These are phyloP conservation scores for Parafenestella ontariensis DNA, from an alignment of 2,329 filamentous ascomycete species.

Conservation along the genomic window DNA sequence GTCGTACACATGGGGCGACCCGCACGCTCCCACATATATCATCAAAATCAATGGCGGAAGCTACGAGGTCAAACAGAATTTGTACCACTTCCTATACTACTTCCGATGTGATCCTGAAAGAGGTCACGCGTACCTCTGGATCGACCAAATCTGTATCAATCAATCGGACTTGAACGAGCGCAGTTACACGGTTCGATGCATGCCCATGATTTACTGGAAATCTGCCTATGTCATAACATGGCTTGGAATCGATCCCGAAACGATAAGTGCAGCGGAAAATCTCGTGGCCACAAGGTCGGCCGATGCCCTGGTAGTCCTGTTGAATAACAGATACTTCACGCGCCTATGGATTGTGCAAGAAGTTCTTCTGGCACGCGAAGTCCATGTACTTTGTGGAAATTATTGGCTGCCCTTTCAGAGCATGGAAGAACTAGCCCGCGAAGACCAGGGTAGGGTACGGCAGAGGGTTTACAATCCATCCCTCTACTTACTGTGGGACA, in stretches of 20 bases:
- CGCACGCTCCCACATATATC: not conserved
- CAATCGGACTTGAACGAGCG: not conserved
- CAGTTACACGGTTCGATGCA: not conserved
- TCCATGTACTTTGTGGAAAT: not conserved
- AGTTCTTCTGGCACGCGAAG: not conserved
- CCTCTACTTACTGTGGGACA: not conserved
- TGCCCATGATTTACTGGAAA: not conserved
- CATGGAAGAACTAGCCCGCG: not conserved
- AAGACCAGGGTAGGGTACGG: not conserved
- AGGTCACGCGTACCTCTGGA: not conserved
- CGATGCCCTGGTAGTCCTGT: not conserved
- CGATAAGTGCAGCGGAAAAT: not conserved
- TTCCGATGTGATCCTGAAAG: not conserved
- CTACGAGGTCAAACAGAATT: not conserved
- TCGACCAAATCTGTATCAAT: slow-evolving; percentile 1
- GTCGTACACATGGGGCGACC: not conserved
- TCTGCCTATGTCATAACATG: not conserved
- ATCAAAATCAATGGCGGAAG: not conserved
- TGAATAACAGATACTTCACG: not conserved
- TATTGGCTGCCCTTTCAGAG: not conserved
- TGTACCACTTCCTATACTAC: not conserved
- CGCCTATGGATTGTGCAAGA: slow-evolving; percentile 1
- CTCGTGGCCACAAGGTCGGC: not conserved
- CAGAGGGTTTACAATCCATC: not conserved
- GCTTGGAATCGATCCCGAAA: not conserved